These are phyloP conservation scores for Trichocomaceae sp. DNA, from an alignment of 2,329 filamentous ascomycete species.

Conservation along the genomic window DNA sequence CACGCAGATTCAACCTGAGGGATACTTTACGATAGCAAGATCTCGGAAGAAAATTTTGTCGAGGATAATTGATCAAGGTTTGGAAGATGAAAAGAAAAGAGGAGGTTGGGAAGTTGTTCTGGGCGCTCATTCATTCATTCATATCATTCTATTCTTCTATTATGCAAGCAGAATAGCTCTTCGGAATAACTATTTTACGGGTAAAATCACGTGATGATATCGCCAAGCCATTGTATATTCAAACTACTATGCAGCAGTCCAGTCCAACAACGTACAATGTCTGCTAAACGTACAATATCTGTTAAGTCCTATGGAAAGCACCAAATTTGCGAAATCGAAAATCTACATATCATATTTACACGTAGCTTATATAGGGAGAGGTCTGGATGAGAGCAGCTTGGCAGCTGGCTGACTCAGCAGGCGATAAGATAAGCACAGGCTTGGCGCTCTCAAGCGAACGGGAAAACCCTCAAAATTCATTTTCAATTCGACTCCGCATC, in stretches of 20 bases:
- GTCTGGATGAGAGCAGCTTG: no score
- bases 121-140: not conserved
- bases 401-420: constrained; percentile 32
- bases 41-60: not conserved
- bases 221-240: no score
- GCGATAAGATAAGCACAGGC: constrained; percentile 43
- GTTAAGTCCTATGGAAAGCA: no score
- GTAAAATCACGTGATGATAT: not conserved
- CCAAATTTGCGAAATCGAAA: no score
- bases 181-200: not conserved
- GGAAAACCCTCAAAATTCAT: constrained; percentile 43
- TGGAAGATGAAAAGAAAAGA: not conserved
- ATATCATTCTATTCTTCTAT: not conserved
- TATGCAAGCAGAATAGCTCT: not conserved
- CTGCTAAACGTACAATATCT: not conserved
- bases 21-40: not conserved
- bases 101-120: not conserved
- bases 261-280: not conserved
- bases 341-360: no score
- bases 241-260: not conserved
- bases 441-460: constrained; percentile 24
- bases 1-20: not conserved
- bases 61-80: not conserved
- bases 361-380: no score
- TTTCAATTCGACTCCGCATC: constrained; percentile 22